Base-by-base conservation (phyloP, 2,329 filamentous ascomycete genomes). In the Stagonosporopsis chrysanthemi region DNA sequence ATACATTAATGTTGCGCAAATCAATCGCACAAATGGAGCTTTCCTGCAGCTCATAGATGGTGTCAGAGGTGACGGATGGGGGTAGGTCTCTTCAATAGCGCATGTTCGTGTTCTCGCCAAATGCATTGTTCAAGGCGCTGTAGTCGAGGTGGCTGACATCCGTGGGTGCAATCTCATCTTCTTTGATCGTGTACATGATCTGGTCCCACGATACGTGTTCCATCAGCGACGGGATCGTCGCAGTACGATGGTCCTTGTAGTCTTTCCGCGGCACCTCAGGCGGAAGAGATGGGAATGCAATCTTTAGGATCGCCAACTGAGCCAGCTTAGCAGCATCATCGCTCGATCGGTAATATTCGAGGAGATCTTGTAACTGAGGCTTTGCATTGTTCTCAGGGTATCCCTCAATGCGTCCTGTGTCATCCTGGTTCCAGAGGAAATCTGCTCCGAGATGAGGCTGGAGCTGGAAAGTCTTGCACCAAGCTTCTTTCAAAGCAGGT, bases 401-500 rank as follows among this genome's bases (percentile, higher is more conserved):
- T 1, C 71, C 72, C 45, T 74, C 71, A 0, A 68, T 65, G 2
- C 72, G 62, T 9, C 69, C 71, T 0, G 71, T 74, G 0, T 58
- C 59, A 14, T 58, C 52, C 8, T 47, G 47, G 28, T 70, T 70
- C 71, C 71, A 75, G 1, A 58, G 61, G 31, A 69, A 69, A 1
- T 28, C 26, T 1, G 53, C 57, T 8, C 60, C 43, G 0, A 38
- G 33, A 6, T 64, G 60, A n/a, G 58, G 52, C 35, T 69, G 64
- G 6, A 40, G 59, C 12, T 66, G 56, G 0, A 72, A 41, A 5
- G 73, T 33, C 1, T 31, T 42, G 8, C 29, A 82, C 86, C 86
- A 89, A 17, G 82, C 82, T 36, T 82, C 78, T 54, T 81, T 80
- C 44, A 89, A 81, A 2, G 79, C 78, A 1, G 86, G 85, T 60